Evolutionary conservation across 2,329 filamentous ascomycete species (phyloP), one percentile per base, ranked within the genome.

Genomic region (Phoma sp.): DNA sequence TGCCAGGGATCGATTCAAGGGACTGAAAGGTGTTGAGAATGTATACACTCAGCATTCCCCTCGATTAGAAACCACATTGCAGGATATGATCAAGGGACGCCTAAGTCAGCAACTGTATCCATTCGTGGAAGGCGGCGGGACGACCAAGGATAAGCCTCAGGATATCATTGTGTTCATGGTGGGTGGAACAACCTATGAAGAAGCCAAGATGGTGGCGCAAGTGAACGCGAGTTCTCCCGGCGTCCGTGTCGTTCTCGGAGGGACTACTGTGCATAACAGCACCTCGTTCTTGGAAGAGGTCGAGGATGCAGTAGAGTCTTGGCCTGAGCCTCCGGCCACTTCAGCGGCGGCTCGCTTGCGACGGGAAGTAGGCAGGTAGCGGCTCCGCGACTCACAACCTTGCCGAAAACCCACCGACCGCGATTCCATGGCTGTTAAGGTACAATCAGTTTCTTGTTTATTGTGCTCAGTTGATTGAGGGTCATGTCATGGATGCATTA

Each of bases 31-130:
- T 1, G 95, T 99, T 1, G 96, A 99, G 74, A 99, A 99, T 66
- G 95, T 99, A 23, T 99, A 99, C 74, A 99, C 95, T 0, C 96
- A 99, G 74, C 95, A 99, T 74, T 96, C 92, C 5, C 92, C 96
- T 0, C 83, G 92, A 18, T 77, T 99, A 14, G 93, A 97, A 74
- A 84, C 85, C 20, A 98, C 92, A 0, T 78, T 99, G 15, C 93
- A 97, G 71, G 93, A 93, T 65, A 80, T 99, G 45, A 93, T 98
- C 78, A 97, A 96, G 72, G 96, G 95, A 0, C 86, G 90, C 25
- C 77, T 99, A 53, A 89, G 87, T 66, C 91, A 96, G 67, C 85
- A 92, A 61, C 86, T 95, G 58, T 98, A 96, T 70, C 96, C 95
- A 0, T 99, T 98, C 70, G 85, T 98, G 5, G 95, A 98, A 64